Evolutionary conservation across 225 moss, liverwort and hornwort species (phyloP).

Genomic region (Neckera pumila): DNA sequence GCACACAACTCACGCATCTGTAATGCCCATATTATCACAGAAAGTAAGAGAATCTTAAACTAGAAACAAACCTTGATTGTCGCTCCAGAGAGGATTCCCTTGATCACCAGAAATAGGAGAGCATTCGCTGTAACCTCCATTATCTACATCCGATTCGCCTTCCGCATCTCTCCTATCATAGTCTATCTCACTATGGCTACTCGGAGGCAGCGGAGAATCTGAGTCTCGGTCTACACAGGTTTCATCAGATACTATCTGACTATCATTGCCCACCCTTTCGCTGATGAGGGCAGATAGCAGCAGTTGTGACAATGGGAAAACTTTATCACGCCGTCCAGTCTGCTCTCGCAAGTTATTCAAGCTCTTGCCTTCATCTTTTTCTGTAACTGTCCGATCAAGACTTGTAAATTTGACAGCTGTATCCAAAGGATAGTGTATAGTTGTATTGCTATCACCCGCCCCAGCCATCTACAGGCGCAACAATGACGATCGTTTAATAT

Average conservation of each 20-base stretch:
- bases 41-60: neutral
- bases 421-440: constrained; percentile 11
- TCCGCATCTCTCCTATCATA: constrained; percentile 31
- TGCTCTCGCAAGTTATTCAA: constrained; percentile 38
- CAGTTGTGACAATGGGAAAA: constrained; percentile 57
- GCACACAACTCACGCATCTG: neutral
- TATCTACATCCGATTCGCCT: constrained; percentile 64
- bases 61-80: constrained; percentile 16
- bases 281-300: constrained; percentile 63
- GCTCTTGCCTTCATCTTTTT: constrained; percentile 38
- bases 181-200: constrained; percentile 58
- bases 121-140: constrained; percentile 20
- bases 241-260: constrained; percentile 12
- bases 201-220: constrained; percentile 39
- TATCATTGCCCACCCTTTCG: constrained; percentile 33
- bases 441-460: constrained; percentile 1
- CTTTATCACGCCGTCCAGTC: constrained; percentile 34
- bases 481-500: neutral
- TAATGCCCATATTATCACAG: neutral
- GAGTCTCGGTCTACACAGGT: constrained; percentile 29
- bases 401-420: neutral
- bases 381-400: constrained; percentile 8
- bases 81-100: constrained; percentile 1
- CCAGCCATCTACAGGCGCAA: constrained; percentile 28
- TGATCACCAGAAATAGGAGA: constrained; percentile 19